Evolutionary conservation across 129 eudicot genomes (phyloP).

Genomic region (Saposhnikovia divaricata): DNA sequence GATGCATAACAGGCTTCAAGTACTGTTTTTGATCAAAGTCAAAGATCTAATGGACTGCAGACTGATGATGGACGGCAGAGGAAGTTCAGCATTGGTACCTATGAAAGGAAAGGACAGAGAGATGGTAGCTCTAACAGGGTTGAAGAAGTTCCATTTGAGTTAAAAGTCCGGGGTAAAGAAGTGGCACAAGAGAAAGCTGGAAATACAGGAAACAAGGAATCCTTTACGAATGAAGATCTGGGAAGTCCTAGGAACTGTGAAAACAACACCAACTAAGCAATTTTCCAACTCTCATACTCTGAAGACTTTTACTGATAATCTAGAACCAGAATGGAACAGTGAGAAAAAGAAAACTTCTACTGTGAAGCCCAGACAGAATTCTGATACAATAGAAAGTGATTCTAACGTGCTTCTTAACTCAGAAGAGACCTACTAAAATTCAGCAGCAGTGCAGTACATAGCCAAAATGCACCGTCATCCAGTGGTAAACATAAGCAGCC

Average conservation of each 20-base stretch:
- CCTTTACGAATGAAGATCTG: constrained; percentile 61
- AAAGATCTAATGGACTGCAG: constrained; percentile 22
- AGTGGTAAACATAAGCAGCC: constrained; percentile 23
- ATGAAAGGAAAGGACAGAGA: constrained; percentile 22
- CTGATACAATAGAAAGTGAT: constrained; percentile 37
- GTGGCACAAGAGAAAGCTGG: constrained; percentile 30
- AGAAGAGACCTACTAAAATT: constrained; percentile 33
- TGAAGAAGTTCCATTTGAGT: constrained; percentile 21
- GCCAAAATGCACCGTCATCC: constrained; percentile 11
- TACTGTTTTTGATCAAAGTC: constrained; percentile 15
- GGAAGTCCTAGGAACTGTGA: constrained; percentile 62
- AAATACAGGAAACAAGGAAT: constrained; percentile 34
- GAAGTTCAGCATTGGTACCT: constrained; percentile 18
- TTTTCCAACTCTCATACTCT: constrained; percentile 19
- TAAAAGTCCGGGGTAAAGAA: constrained; percentile 25
- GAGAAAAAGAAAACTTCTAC: too few species aligned
- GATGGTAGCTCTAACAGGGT: constrained; percentile 15
- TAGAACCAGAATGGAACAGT: too few species aligned
- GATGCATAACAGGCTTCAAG: constrained; percentile 30
- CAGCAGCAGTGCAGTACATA: constrained; percentile 9
- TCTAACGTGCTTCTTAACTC: constrained; percentile 51
- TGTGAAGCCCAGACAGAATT: too few species aligned
- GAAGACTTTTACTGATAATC: constrained; percentile 20
- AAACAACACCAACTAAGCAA: constrained; percentile 40
- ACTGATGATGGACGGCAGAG: constrained; percentile 26